These are phyloP conservation scores for Fusarium vanettenii DNA, from an alignment of 2,329 filamentous ascomycete species.

Conservation along the genomic window DNA sequence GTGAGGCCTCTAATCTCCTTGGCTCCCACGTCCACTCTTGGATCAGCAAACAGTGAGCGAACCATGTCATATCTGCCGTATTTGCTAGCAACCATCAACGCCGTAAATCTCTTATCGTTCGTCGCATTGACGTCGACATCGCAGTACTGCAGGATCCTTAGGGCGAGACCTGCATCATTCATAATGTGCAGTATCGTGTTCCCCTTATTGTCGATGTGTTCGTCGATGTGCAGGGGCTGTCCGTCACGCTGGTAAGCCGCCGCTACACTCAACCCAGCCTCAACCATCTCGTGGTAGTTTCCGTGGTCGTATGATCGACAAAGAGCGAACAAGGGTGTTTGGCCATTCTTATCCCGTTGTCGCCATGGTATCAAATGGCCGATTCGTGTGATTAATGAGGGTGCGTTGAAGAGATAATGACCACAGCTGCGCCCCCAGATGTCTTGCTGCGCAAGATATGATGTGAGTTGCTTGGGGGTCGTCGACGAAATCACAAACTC, in stretches of 20 bases:
- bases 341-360: conserved; percentile 93
- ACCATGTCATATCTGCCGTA: conserved; percentile 97
- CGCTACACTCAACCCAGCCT: conserved; percentile 80
- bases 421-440: conserved; percentile 87
- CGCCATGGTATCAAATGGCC: conserved; percentile 87
- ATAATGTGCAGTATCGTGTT: conserved; percentile 97
- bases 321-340: conserved; percentile 95
- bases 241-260: conserved; percentile 80
- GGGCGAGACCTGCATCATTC: conserved; percentile 82
- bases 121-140: conserved; percentile 96
- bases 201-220: conserved; percentile 91
- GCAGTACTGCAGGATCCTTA: conserved; percentile 81
- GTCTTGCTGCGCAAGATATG: conserved; percentile 83
- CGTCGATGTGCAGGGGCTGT: conserved; percentile 86
- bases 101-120: conserved; percentile 95
- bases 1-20: conserved; percentile 90
- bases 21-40: conserved; percentile 85
- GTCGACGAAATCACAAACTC: conserved; percentile 73
- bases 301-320: conserved; percentile 96
- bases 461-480: conserved; percentile 65
- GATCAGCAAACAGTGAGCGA: conserved; percentile 85
- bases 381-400: conserved; percentile 80
- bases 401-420: conserved; percentile 97
- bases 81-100: conserved; percentile 98
- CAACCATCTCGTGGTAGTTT: conserved; percentile 88